phyloP scores from a whole-genome alignment of 768 basidiomycete genomes.

The Lentinula lateritia region DNA sequence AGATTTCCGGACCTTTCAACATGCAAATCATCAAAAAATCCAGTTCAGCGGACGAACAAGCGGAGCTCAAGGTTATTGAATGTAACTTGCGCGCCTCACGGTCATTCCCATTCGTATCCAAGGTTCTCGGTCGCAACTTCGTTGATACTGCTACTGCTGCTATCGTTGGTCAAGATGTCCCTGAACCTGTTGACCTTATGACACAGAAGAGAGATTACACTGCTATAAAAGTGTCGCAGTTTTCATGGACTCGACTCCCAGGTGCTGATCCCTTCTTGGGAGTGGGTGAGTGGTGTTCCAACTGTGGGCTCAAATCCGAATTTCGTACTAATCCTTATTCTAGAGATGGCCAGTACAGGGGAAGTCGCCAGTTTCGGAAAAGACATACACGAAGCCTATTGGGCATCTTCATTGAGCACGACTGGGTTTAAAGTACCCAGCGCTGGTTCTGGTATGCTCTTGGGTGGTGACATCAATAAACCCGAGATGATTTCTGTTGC shows the following conservation, averaged over 20 bases:
- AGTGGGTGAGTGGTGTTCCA: constrained; percentile 56
- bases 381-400: constrained; percentile 93
- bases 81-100: constrained; percentile 97
- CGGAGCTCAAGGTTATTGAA: constrained; percentile 93
- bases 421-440: constrained; percentile 93
- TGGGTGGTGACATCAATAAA: constrained; percentile 85
- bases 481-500: constrained; percentile 86
- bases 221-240: constrained; percentile 96
- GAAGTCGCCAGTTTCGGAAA: constrained; percentile 96
- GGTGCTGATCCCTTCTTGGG: constrained; percentile 97
- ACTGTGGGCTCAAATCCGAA: background rate
- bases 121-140: constrained; percentile 96
- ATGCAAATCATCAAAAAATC: constrained; percentile 97
- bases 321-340: constrained; percentile 6
- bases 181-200: constrained; percentile 91
- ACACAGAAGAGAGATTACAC: constrained; percentile 83
- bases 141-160: constrained; percentile 90
- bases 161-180: constrained; percentile 81
- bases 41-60: constrained; percentile 43
- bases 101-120: constrained; percentile 98
- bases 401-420: constrained; percentile 90
- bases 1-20: constrained; percentile 98
- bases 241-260: constrained; percentile 94
- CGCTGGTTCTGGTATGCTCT: constrained; percentile 78
- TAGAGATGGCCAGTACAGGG: constrained; percentile 98